Evolutionary conservation across 164 flowering plant genomes (phyloP).

Genomic region (Liquidambar formosana): DNA sequence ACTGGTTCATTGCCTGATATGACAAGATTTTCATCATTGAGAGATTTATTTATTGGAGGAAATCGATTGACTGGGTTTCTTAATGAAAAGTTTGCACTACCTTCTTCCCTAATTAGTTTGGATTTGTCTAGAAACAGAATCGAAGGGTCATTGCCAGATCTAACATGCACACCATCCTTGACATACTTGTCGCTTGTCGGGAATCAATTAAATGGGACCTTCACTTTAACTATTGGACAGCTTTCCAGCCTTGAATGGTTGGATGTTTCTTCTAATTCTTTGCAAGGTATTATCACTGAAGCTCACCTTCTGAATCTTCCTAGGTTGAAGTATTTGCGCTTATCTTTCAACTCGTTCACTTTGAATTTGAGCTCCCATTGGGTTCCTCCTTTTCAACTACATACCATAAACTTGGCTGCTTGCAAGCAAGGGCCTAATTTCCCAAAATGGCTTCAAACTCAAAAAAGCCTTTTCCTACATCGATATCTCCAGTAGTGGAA

Average conservation of each 20-base stretch:
- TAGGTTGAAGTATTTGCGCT: slow-evolving; percentile 4
- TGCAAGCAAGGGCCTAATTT: slow-evolving; percentile 26
- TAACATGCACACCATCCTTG: background rate
- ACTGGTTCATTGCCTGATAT: slow-evolving; percentile 21
- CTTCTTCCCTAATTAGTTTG: background rate
- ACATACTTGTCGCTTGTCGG: background rate
- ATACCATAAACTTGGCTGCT: background rate
- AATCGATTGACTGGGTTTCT: slow-evolving; percentile 13
- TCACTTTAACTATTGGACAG: slow-evolving; percentile 11
- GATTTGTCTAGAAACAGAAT: background rate
- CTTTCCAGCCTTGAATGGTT: slow-evolving; percentile 19
- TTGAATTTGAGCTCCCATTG: slow-evolving; percentile 17
- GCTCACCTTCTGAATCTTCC: slow-evolving; percentile 26
- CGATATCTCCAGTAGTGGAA: slow-evolving; percentile 13
- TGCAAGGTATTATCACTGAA: slow-evolving; percentile 25
- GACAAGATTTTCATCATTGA: slow-evolving; percentile 15
- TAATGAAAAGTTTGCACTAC: background rate
- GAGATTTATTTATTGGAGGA: background rate
- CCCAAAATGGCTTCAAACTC: slow-evolving; percentile 30
- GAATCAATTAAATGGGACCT: slow-evolving; percentile 1
- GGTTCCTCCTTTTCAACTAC: slow-evolving; percentile 30
- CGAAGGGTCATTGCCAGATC: slow-evolving; percentile 8
- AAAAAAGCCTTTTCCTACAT: slow-evolving; percentile 3
- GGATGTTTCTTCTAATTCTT: slow-evolving; percentile 17
- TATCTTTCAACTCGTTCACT: slow-evolving; percentile 12